Evolutionary conservation across 805 yeast genomes (phyloP), one percentile per base, ranked within the genome.

Genomic region (Pichia paraexigua): DNA sequence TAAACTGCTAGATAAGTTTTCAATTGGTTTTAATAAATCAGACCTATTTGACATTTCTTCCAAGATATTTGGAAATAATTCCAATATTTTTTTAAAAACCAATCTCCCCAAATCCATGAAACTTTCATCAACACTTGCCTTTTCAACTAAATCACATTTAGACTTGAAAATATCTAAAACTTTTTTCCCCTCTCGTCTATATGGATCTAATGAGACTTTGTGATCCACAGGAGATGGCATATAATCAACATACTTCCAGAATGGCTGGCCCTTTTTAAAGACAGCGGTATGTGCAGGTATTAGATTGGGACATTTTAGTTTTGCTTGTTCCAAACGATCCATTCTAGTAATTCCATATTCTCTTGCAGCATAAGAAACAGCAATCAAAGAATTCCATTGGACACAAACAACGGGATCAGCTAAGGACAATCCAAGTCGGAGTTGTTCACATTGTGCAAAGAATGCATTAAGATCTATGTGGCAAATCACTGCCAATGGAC

Each of bases 81-180:
- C 68, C 2, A 73, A 45, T 12, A 82, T 65, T 47, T 63, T 68
- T 1, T 63, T 53, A 58, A 78, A 75, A 0, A 88, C 78, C 24
- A 78, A 58, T 40, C 85, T 70, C 0, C 97, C 96, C 41, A 94
- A 65, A 67, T 94, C 97, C 58, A 94, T 57, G 63, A 85, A 94
- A 46, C 90, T 83, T 68, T 94, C 99, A 68, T 94, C 99, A 20
- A 91, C 94, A 68, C 97, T 89, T 0, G 97, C 98, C 68, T 91
- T 91, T 65, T 94, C 96, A 0, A 89, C 88, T 17, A 75, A 59
- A 52, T 80, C 84, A 62, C 92, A 87, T 53, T 75, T 72, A 9
- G 70, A 63, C 51, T 77, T 76, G 59, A 94, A 76, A 0, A 92
- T 69, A 37, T 78, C 72, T 62, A 89, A 73, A 53, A 94, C 83